Evolutionary conservation across 2,329 filamentous ascomycete genomes (phyloP).

Genomic region (Calonectria pseudoreteaudii): DNA sequence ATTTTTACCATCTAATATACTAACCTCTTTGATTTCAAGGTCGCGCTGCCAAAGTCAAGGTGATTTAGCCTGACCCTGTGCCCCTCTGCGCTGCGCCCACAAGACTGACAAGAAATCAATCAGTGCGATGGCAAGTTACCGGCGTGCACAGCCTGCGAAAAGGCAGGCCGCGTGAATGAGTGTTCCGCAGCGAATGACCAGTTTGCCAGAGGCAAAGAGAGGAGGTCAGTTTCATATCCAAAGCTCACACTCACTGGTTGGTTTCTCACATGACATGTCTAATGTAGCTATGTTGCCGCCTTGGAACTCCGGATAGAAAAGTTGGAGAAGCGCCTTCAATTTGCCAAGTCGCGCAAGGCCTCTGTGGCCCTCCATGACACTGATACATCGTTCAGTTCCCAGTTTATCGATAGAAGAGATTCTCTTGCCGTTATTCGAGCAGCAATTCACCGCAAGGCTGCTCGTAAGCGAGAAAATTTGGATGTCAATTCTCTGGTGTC

Average conservation of each 20-base stretch:
- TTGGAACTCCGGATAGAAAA: conserved; percentile 93
- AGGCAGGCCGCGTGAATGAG: conserved; percentile 85
- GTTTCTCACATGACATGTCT: conserved; percentile 25
- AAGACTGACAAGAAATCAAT: conserved; percentile 23
- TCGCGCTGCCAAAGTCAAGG: conserved; percentile 93
- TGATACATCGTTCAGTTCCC: conserved; percentile 51
- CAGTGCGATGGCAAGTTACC: conserved; percentile 95
- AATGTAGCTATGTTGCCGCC: conserved; percentile 84
- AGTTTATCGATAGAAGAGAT: conserved; percentile 69
- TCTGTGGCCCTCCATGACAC: conserved; percentile 75
- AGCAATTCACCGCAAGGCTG: conserved; percentile 73
- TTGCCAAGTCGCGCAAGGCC: conserved; percentile 77
- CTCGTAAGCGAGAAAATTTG: conserved; percentile 77
- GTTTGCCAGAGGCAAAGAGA: conserved; percentile 93
- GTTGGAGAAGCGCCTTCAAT: conserved; percentile 81
- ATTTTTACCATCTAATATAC: conserved; percentile 4
- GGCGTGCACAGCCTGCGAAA: conserved; percentile 94
- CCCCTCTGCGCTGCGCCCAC: neutral
- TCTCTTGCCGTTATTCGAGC: conserved; percentile 72
- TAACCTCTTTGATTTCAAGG: conserved; percentile 53
- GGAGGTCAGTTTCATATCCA: conserved; percentile 70
- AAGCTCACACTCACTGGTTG: neutral
- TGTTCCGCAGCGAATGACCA: conserved; percentile 97
- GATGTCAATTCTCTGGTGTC: conserved; percentile 94
- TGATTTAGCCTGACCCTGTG: conserved; percentile 42